Base-by-base conservation (phyloP, 2,329 filamentous ascomycete species). In the Aspergillus novofumigatus region DNA sequence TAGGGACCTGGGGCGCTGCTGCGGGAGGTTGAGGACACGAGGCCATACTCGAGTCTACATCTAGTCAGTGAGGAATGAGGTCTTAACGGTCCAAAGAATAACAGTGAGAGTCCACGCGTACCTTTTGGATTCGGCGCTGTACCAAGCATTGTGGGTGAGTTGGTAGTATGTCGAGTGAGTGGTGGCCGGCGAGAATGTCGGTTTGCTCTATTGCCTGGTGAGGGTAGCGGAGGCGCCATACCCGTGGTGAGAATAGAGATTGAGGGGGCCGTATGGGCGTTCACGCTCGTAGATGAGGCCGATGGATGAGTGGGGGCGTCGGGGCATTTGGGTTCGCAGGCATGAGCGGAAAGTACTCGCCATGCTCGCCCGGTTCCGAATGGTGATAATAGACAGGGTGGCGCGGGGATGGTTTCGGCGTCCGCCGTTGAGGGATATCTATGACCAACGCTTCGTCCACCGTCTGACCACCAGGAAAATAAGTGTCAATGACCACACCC, bases 371-470 rank as follows among this genome's bases (percentile, higher is more conserved):
- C 9, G 89, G 88, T 28, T 91, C 88, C 59, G 79, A 78, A 49
- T 80, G 76, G 42, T 78, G 72, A 45, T 82, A 75, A 64, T 78
- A 80, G 7, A 75, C 71, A 2, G 67, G 59, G 55, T 74, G 72
- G 57, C 87, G 82, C 2, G 92, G 92, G 9, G 92, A 96, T 10
- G 90, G 86, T 64, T 88, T 89, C 1, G 92, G 92, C 0, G 91
- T 92, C 58, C 88, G 84, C 54, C 86, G 85, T 38, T 81, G 78
- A 17, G 92, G 91, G 21, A 95, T 86, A 66, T 97, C 92, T 69
- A 99, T 96, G 62, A 97, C 71, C 59, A 99, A 81, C 7, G 94
- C 94, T 69, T 99, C 94, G 54, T 92, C 88, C 49, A 96, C 87
- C 0, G 81, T 85, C 76, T 97, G 94, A 7, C 93, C 93, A 48